These are phyloP conservation scores for Naganishia vishniacii DNA, from an alignment of 768 basidiomycete genomes.

Conservation along the genomic window DNA sequence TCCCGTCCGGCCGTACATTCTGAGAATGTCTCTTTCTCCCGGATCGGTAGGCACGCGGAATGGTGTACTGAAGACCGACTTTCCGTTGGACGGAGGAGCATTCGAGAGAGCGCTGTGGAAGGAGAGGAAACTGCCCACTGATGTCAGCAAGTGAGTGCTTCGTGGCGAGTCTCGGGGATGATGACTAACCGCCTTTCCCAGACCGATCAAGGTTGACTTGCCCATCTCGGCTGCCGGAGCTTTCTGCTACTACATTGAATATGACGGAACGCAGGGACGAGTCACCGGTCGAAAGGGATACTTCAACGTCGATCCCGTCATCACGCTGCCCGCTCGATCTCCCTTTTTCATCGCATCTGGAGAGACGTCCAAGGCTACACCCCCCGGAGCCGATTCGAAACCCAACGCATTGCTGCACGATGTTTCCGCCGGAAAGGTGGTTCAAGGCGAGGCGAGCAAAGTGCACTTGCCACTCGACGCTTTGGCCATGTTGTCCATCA, in stretches of 20 bases:
- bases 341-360: conserved; percentile 56
- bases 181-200: conserved; percentile 48
- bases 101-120: conserved; percentile 72
- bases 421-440: conserved; percentile 56
- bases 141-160: conserved; percentile 55
- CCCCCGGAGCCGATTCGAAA: conserved; percentile 49
- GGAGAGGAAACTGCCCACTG: conserved; percentile 55
- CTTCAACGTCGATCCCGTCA: conserved; percentile 91
- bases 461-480: conserved; percentile 79
- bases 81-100: conserved; percentile 83
- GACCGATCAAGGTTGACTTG: conserved; percentile 86
- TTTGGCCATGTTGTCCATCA: conserved; percentile 76
- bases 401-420: conserved; percentile 41
- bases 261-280: conserved; percentile 59
- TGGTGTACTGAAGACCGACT: conserved; percentile 91
- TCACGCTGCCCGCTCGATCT: conserved; percentile 67
- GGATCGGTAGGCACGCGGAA: conserved; percentile 85
- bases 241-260: conserved; percentile 91
- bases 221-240: conserved; percentile 96
- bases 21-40: conserved; percentile 84
- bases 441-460: conserved; percentile 49
- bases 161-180: too few relatives aligned
- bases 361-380: conserved; percentile 31
- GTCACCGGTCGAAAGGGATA: conserved; percentile 81
- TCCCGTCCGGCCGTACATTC: conserved; percentile 76